phyloP scores from a whole-genome alignment of 768 basidiomycete genomes.

The Hygrocybe coccinea region DNA sequence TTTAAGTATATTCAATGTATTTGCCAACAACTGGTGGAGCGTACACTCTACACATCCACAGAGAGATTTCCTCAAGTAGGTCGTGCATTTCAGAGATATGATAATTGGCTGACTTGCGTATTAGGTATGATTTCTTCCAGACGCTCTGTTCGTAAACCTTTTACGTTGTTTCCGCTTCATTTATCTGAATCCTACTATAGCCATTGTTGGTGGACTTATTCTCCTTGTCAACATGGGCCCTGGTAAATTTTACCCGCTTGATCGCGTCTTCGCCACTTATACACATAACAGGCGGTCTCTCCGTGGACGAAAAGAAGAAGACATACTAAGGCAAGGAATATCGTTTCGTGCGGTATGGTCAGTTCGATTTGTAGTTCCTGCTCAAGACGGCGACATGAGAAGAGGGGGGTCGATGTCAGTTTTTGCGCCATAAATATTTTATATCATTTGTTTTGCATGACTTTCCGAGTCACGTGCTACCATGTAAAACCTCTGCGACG shows the following conservation, averaged over 20 bases:
- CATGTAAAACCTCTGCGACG: too few relatives aligned
- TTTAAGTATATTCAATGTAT: constrained; percentile 92
- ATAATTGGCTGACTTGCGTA: constrained; percentile 20
- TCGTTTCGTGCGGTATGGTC: background rate
- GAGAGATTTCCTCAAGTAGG: constrained; percentile 95
- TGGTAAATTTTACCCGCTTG: constrained; percentile 42
- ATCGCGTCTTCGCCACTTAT: background rate
- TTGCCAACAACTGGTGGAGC: constrained; percentile 99
- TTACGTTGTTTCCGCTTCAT: background rate
- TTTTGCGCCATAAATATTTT: too few relatives aligned
- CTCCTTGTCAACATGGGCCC: constrained; percentile 98
- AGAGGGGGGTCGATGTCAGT: too few relatives aligned
- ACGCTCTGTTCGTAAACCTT: constrained; percentile 59
- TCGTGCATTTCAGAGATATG: constrained; percentile 10
- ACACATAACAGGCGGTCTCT: constrained; percentile 69
- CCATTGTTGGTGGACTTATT: constrained; percentile 96
- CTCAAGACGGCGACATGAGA: too few relatives aligned
- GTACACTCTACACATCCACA: constrained; percentile 90
- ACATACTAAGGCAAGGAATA: constrained; percentile 48
- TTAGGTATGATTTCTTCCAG: constrained; percentile 98
- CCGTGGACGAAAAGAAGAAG: constrained; percentile 99
- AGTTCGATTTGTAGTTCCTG: background rate
- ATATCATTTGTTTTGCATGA: too few relatives aligned
- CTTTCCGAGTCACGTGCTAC: too few relatives aligned
- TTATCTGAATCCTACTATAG: constrained; percentile 20